phyloP scores from a whole-genome alignment of 805 yeast genomes.

The Wickerhamiella bombiphila region DNA sequence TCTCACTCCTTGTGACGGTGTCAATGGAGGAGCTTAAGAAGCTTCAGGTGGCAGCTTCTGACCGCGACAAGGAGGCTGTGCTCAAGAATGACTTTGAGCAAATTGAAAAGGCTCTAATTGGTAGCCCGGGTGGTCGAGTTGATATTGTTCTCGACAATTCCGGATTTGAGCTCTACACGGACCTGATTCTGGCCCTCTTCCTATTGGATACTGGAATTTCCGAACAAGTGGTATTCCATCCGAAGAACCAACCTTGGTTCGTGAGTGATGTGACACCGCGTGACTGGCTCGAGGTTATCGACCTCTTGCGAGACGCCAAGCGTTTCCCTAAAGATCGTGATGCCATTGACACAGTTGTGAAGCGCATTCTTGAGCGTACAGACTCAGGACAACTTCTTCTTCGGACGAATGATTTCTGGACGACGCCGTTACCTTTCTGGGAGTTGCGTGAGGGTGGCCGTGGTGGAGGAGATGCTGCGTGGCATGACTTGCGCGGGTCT shows the following conservation, averaged over 20 bases:
- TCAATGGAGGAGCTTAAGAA: slow-evolving; percentile 72
- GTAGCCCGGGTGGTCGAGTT: slow-evolving; percentile 32
- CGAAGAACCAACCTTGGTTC: slow-evolving; percentile 91
- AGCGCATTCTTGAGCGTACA: slow-evolving; percentile 31
- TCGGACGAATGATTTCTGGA: slow-evolving; percentile 71
- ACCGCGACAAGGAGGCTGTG: slow-evolving; percentile 67
- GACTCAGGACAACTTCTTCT: slow-evolving; percentile 35
- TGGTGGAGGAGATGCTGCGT: slow-evolving; percentile 45
- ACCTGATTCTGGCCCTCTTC: slow-evolving; percentile 49
- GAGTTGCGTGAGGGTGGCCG: slow-evolving; percentile 38
- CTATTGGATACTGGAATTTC: slow-evolving; percentile 58
- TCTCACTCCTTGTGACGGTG: slow-evolving; percentile 66
- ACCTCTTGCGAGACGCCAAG: slow-evolving; percentile 37
- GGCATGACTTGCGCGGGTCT: slow-evolving; percentile 38
- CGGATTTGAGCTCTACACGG: slow-evolving; percentile 92
- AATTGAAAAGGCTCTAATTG: slow-evolving; percentile 39
- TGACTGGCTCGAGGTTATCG: slow-evolving; percentile 49
- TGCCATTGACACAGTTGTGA: slow-evolving; percentile 36
- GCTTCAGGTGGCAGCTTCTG: slow-evolving; percentile 71
- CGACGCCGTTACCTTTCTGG: slow-evolving; percentile 65
- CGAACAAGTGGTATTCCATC: slow-evolving; percentile 57
- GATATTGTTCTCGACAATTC: slow-evolving; percentile 86
- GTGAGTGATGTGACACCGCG: slow-evolving; percentile 87
- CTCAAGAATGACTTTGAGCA: slow-evolving; percentile 55
- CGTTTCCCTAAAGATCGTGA: slow-evolving; percentile 36